Base-by-base conservation (phyloP, 2,329 filamentous ascomycete species). In the Monosporascus sp. region DNA sequence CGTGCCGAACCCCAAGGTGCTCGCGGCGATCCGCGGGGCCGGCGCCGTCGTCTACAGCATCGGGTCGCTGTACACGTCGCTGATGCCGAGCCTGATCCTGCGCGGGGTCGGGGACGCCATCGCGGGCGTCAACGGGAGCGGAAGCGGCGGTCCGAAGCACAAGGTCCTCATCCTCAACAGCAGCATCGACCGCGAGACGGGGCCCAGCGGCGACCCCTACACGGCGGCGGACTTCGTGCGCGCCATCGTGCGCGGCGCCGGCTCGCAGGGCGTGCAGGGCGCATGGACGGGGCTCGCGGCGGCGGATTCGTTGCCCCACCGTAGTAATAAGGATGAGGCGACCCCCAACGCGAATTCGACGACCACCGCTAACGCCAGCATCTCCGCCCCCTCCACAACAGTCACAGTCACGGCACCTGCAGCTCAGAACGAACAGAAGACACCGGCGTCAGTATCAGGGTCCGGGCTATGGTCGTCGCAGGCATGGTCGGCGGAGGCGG, bases 91-190 rank as follows among this genome's bases (percentile, higher is more conserved):
- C 17, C 74, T 97, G 1, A 82, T 97, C 5, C 78, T 96, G 7
- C 80, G 84, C 24, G 89, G 88, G 4, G 85, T 95, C 0, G 90
- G 89, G 0, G 77, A 83, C 20, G 82, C 84, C 5, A 68, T 78
- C 20, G 64, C 71, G 1, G 69, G 43, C 2, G 43, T 11, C 11
- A 49, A 28, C 44, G 44, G 20, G 5, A 24, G 3, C 20, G 44
- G 38, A 5, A 18, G 1, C 15, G 28, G 51, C 1, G 58, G 55
- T 2, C 53, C 84, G 18, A 74, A 81, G 7, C 81, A 86, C 64
- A 95, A 94, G 68, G 87, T 96, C 18, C 74, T 96, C 7, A 88
- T 96, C 26, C 74, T 96, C 6, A 97, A 97, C 65, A 89, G 89
- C 22, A 88, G 81, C 1, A 75, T 88, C 0, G 93, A 97, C 65